Evolutionary conservation across 2,329 filamentous ascomycete genomes (phyloP).

Genomic region (Ophiostoma tasmaniense): DNA sequence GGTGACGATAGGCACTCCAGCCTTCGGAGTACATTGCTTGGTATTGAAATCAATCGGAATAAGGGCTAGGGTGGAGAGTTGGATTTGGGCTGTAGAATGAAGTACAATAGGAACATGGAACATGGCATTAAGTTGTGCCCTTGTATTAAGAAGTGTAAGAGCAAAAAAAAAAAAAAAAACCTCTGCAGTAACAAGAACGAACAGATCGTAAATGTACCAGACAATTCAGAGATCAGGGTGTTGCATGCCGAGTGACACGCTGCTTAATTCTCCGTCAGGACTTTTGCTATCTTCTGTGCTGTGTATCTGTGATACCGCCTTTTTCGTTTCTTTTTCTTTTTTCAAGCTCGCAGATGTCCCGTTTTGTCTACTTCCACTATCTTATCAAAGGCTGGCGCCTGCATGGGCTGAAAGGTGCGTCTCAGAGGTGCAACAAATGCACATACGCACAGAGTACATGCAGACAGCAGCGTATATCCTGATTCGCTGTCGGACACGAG

Average conservation of each 20-base stretch:
- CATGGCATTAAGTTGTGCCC: no score
- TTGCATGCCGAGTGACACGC: neutral
- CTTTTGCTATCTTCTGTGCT: neutral
- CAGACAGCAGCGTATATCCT: neutral
- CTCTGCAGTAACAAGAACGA: no score
- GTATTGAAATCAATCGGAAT: neutral
- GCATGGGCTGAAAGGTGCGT: conserved; percentile 14
- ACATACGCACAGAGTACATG: neutral
- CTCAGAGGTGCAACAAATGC: neutral
- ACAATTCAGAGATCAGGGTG: neutral
- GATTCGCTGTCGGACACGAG: conserved; percentile 1
- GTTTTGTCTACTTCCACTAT: neutral
- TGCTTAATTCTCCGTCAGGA: neutral
- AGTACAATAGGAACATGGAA: no score
- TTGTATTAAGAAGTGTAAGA: no score
- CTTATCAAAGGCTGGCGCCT: conserved; percentile 12
- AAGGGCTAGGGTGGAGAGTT: neutral
- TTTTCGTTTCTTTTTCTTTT: neutral
- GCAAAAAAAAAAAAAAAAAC: no score
- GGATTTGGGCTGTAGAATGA: no score
- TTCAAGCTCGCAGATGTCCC: neutral
- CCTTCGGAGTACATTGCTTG: neutral
- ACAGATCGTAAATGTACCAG: neutral
- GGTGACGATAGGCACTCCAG: neutral
- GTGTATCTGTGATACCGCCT: conserved; percentile 3